Conservation (phyloP, 352 stramenopile species). For the Globisporangium paddicum region DNA sequence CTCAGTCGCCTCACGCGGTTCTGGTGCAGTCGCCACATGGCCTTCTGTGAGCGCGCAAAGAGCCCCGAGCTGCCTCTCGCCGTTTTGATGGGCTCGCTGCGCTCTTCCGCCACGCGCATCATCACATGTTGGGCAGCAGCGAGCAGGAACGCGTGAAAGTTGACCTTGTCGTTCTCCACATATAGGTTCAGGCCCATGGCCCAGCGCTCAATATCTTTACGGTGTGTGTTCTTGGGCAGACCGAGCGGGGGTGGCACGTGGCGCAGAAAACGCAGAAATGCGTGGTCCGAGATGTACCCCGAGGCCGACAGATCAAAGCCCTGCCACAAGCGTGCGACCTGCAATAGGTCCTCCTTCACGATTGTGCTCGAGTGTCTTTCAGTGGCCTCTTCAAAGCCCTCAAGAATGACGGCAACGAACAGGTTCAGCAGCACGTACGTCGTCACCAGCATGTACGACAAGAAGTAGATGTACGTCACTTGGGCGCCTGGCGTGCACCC, state of each 20-base stretch:
- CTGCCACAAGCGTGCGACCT: conserved; percentile 28
- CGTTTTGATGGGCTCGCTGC: conserved; percentile 23
- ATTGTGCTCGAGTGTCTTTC: conserved; percentile 31
- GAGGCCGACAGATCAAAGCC: conserved; percentile 27
- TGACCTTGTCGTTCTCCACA: conserved; percentile 25
- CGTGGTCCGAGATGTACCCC: conserved; percentile 31
- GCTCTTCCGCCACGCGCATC: conserved; percentile 20
- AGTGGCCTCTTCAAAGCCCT: conserved; percentile 63
- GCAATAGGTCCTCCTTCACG: conserved; percentile 31
- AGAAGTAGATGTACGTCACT: conserved; percentile 67
- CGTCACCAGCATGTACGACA: conserved; percentile 53
- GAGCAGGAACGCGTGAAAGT: conserved; percentile 35
- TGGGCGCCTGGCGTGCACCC: conserved; percentile 27
- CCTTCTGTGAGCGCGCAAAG: conserved; percentile 26
- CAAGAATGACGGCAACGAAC: conserved; percentile 78
- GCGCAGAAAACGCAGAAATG: conserved; percentile 34
- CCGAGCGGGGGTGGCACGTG: conserved; percentile 35
- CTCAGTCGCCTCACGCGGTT: conserved; percentile 11
- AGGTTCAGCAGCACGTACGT: conserved; percentile 77
- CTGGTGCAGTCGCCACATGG: conserved; percentile 14
- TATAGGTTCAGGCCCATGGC: conserved; percentile 25
- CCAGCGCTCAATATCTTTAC: conserved; percentile 30
- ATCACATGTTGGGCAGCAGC: conserved; percentile 29
- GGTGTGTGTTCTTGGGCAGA: conserved; percentile 17
- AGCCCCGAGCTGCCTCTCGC: conserved; percentile 17